Base-by-base conservation (phyloP, 345 rosid genomes). In the Linum usitatissimum region DNA sequence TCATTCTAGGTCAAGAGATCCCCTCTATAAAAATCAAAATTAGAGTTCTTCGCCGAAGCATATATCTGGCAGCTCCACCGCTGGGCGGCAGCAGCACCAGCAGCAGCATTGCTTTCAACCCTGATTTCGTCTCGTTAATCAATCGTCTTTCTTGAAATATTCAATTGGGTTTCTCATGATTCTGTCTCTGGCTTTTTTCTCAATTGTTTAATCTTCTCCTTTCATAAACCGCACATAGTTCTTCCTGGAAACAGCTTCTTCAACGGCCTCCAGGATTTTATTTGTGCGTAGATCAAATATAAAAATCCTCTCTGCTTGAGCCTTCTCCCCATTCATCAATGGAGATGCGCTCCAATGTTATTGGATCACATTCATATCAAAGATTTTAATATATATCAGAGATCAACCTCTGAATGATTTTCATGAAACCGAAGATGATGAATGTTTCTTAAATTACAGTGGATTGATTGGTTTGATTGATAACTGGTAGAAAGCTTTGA, bases 271-370 rank as follows among this genome's bases (percentile, higher is more conserved):
- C 60, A 21, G 60, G 60, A 57, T 57, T 57, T 57, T 57, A 57
- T 57, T 31, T 57, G 60, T 57, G 60, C 60, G 60, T 19, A 57
- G 15, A 57, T 5, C 60, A 21, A 19, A 57, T 12, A 57, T 12
- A 31, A 0, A 8, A 34, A 57, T 57, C 60, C 60, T 57, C 8
- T 57, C 60, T 57, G 60, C 60, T 57, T 57, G 60, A 57, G 60
- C 34, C 60, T 57, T 57, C 60, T 57, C 36, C 60, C 30, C 3
- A 18, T 8, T 45, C 51, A 45, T 10, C 55, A 45, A 36, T 78
- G 84, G 78, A 61, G 78, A 60, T 61, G 78, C 2, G 79, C 84
- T 77, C 78, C 84, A 77, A 80, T 80, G 81, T 67, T 60, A 70
- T 51, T 71, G 84, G 84, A 72, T 73, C 34, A 75, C 81, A 80